These are phyloP conservation scores for Hanseniaspora mollemarum DNA, from an alignment of 805 yeast species.

Conservation along the genomic window DNA sequence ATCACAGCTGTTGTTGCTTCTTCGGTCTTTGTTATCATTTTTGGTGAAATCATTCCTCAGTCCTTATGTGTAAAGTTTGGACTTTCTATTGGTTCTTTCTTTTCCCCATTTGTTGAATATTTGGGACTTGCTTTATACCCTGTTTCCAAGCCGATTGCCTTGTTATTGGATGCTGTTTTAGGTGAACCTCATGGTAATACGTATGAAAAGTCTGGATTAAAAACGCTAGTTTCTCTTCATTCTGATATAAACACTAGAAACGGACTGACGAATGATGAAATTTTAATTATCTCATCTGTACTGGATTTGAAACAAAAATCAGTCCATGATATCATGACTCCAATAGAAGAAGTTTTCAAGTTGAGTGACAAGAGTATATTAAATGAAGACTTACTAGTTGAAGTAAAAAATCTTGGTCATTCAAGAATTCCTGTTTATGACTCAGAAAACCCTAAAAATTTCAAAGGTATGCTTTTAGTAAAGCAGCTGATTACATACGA, in stretches of 20 bases:
- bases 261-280: conserved; percentile 77
- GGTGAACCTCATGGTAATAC: conserved; percentile 97
- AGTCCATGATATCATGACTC: conserved; percentile 84
- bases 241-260: conserved; percentile 76
- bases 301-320: conserved; percentile 85
- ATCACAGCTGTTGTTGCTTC: conserved; percentile 92
- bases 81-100: conserved; percentile 75
- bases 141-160: conserved; percentile 79
- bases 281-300: conserved; percentile 87
- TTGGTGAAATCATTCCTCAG: conserved; percentile 96
- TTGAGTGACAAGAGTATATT: conserved; percentile 72
- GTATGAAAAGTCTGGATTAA: conserved; percentile 83
- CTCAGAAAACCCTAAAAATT: conserved; percentile 80
- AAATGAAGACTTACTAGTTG: conserved; percentile 76
- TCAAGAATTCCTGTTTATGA: conserved; percentile 88
- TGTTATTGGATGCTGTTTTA: conserved; percentile 62
- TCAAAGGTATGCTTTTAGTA: conserved; percentile 89
- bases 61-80: conserved; percentile 88
- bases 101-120: conserved; percentile 73
- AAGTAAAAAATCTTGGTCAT: conserved; percentile 85
- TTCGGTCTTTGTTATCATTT: conserved; percentile 84
- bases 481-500: conserved; percentile 88
- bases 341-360: conserved; percentile 78
- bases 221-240: conserved; percentile 85
- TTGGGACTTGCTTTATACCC: conserved; percentile 89